Evolutionary conservation across 768 basidiomycete species (phyloP), one percentile per base, ranked within the genome.

Genomic region (Mycena indigotica): DNA sequence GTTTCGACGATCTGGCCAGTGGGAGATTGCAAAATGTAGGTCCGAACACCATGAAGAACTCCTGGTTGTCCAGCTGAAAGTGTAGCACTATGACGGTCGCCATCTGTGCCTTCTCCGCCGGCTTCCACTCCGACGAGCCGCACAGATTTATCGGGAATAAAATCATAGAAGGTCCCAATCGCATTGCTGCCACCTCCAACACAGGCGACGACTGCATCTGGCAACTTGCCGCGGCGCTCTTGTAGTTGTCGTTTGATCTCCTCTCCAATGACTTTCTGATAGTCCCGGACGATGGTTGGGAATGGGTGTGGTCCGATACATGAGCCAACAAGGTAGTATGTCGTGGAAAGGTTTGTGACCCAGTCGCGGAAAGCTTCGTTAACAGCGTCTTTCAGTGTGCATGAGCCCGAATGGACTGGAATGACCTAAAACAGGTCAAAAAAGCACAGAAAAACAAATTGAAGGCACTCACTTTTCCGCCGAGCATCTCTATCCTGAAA

Each of bases 301-400:
- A 99, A 98, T 2, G 97, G 97, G 72, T 98, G 95, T 3, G 97
- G 97, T 16, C 97, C 97, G 63, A 99, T 98, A 40, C 87, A 93
- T 16, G 95, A 98, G 28, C 97, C 97, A 60, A 99, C 93, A 63
- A 98, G 85, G 75, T 98, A 99, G 74, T 98, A 95, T 1, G 96
- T 98, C 4, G 79, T 93, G 13, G 93, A 78, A 28, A 99, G 82
- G 71, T 98, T 95, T 28, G 95, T 95, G 12, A 98, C 97, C 97
- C 97, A 98, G 74, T 98, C 95, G 40, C 97, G 87, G 83, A 98
- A 84, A 4, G 97, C 96, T 62, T 98, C 96, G 76, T 98, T 99
- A 63, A 98, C 94, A 25, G 97, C 96, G 67, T 98, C 97, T 74
- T 99, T 99, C 63, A 99, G 78, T 4, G 96, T 98, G 68, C 89